phyloP scores from a whole-genome alignment of 805 yeast species.

The Metschnikowia santaceciliae region DNA sequence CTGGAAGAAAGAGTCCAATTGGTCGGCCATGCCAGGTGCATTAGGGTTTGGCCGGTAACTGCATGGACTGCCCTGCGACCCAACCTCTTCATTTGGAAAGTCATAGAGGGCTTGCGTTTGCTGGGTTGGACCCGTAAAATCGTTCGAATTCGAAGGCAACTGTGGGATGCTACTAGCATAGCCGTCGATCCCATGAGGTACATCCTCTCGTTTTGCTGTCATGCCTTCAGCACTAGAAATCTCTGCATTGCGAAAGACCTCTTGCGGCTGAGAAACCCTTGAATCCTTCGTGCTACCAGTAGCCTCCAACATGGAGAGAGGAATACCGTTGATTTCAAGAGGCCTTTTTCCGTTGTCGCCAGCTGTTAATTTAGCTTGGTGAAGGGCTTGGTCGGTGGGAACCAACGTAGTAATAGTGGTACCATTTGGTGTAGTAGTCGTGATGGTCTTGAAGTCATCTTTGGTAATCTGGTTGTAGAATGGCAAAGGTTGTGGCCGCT shows the following conservation, averaged over 20 bases:
- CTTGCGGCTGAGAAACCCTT: not conserved
- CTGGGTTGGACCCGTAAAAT: not conserved
- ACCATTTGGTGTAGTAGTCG: constrained; percentile 87
- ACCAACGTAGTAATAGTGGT: constrained; percentile 86
- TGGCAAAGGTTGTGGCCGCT: constrained; percentile 68
- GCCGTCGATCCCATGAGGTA: constrained; percentile 1
- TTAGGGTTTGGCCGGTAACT: constrained; percentile 2
- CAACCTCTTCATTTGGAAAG: constrained; percentile 6
- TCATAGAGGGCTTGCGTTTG: not conserved
- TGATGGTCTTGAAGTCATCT: constrained; percentile 81
- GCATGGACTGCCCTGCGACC: constrained; percentile 7
- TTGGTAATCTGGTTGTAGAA: constrained; percentile 86
- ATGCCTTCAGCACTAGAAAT: not conserved
- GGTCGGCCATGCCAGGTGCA: constrained; percentile 23
- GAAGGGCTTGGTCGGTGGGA: constrained; percentile 77
- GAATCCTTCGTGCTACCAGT: constrained; percentile 57
- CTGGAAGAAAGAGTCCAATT: constrained; percentile 62
- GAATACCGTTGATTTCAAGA: constrained; percentile 64
- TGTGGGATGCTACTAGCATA: not conserved
- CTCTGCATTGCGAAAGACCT: not conserved
- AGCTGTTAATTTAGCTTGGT: constrained; percentile 51
- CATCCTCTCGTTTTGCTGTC: not conserved
- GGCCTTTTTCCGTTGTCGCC: constrained; percentile 56
- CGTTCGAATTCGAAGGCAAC: not conserved
- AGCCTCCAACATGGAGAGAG: constrained; percentile 68